Evolutionary conservation across 257 asterid species (phyloP), one percentile per base, ranked within the genome.

Genomic region (Cordia subcordata): DNA sequence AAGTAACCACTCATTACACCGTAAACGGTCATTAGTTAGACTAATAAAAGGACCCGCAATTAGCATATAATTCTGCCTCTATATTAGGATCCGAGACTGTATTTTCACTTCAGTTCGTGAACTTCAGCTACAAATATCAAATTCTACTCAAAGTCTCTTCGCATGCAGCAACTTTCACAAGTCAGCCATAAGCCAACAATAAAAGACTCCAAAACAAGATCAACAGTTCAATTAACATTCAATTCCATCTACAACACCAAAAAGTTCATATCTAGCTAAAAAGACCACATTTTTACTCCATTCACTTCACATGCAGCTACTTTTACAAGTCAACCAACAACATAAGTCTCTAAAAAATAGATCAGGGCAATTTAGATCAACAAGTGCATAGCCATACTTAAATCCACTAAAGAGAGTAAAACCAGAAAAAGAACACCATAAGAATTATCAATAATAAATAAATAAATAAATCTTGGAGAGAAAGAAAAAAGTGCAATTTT

Each of bases 281-380:
- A 57, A 60, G 23, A 18, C 40, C 12, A 13, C 53, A 38, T 55
- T 53, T 42, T 44, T 37, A 33, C 47, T n/a, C 60, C 17, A 62
- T n/a, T 57, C 32, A 52, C 21, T 63, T 57, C 47, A 71, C 64
- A 71, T 76, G 68, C 72, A 71, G 63, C 64, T 18, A 61, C 53
- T 56, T 62, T 47, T 64, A 57, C 60, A 70, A 66, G 60, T 56
- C 55, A 14, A 67, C 35, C 16, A 35, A 57, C 56, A 56, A 21
- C 49, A 55, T 17, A 57, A 62, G 62, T 55, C 37, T 14, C 37
- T 9, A 35, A 52, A 64, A 52, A 20, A 17, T 53, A 49, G 57
- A 27, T 51, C 46, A 10, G 15, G 49, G 22, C 18, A 10, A 3
- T 42, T 3, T 14, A 42, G 2, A 11, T 19, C 61, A 55, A 33